Evolutionary conservation across 2,329 filamentous ascomycete genomes (phyloP).

Genomic region (Colletotrichum sp.): DNA sequence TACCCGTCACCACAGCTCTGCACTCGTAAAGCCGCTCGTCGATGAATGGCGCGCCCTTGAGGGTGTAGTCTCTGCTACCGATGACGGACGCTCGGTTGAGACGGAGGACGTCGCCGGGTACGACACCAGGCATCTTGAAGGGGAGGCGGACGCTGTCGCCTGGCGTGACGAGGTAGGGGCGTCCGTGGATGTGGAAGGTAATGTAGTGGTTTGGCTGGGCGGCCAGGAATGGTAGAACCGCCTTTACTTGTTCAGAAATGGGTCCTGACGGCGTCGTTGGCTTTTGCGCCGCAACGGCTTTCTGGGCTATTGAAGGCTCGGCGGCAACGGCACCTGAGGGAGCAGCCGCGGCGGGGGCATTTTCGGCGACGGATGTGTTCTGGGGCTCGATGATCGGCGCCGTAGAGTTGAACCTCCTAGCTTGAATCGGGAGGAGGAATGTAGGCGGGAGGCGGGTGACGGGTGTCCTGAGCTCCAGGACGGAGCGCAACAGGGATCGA

Average conservation of each 20-base stretch:
- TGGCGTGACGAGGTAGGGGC: conserved; percentile 78
- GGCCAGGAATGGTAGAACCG: conserved; percentile 72
- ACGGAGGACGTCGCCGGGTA: conserved; percentile 83
- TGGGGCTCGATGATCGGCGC: conserved; percentile 51
- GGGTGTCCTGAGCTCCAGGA: conserved; percentile 62
- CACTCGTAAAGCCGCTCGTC: conserved; percentile 87
- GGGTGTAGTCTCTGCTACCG: conserved; percentile 88
- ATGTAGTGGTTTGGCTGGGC: conserved; percentile 80
- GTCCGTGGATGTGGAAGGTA: conserved; percentile 79
- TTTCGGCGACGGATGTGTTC: background rate
- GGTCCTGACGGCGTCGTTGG: conserved; percentile 33
- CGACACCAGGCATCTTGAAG: conserved; percentile 77
- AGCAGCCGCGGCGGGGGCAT: conserved; percentile 21
- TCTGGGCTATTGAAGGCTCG: background rate
- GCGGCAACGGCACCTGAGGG: background rate
- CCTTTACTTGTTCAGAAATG: conserved; percentile 61
- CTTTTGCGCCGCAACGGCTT: background rate
- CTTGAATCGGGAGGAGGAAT: conserved; percentile 29
- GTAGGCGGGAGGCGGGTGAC: conserved; percentile 40
- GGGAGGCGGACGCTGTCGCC: conserved; percentile 80
- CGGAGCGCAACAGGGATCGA: conserved; percentile 66
- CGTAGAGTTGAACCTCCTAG: conserved; percentile 53
- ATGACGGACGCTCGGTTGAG: conserved; percentile 84
- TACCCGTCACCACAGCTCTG: conserved; percentile 82
- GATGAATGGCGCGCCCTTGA: conserved; percentile 82